Evolutionary conservation across 75 land plant genomes (phyloP).

Genomic region (Cupressus sempervirens): DNA sequence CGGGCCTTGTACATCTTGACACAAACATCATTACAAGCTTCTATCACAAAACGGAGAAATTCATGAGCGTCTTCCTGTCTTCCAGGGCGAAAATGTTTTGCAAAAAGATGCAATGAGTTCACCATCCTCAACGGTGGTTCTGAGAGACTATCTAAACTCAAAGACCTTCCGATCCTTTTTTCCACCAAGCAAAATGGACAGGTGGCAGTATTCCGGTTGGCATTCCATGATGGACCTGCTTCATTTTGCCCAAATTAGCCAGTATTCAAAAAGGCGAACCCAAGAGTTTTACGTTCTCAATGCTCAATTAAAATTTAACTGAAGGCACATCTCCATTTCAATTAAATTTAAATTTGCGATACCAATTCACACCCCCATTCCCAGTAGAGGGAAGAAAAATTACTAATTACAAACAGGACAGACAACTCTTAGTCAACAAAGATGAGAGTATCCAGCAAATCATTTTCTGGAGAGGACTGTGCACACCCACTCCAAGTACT

Average conservation of each 20-base stretch:
- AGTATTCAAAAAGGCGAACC: neutral
- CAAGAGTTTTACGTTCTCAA: neutral
- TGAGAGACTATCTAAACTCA: constrained; percentile 33
- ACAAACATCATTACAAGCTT: constrained; percentile 79
- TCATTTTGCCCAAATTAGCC: neutral
- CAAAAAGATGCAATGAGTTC: constrained; percentile 53
- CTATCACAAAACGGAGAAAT: constrained; percentile 89
- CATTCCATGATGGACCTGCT: constrained; percentile 32
- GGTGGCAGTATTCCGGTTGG: constrained; percentile 19
- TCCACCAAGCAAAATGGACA: constrained; percentile 92
- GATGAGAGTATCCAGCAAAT: neutral
- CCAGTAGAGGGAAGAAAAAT: neutral
- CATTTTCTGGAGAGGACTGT: neutral
- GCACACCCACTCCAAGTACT: neutral
- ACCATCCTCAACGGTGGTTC: constrained; percentile 73
- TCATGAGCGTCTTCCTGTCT: constrained; percentile 99
- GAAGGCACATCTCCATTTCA: neutral
- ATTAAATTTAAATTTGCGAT: neutral
- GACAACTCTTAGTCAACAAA: neutral
- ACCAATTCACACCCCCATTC: neutral
- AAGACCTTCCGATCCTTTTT: constrained; percentile 58
- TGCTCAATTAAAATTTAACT: neutral
- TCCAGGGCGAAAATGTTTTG: constrained; percentile 78
- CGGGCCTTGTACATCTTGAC: constrained; percentile 56
- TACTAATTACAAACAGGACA: neutral